These are phyloP conservation scores for Collybiopsis confluens DNA, from an alignment of 768 basidiomycete species.

Conservation along the genomic window DNA sequence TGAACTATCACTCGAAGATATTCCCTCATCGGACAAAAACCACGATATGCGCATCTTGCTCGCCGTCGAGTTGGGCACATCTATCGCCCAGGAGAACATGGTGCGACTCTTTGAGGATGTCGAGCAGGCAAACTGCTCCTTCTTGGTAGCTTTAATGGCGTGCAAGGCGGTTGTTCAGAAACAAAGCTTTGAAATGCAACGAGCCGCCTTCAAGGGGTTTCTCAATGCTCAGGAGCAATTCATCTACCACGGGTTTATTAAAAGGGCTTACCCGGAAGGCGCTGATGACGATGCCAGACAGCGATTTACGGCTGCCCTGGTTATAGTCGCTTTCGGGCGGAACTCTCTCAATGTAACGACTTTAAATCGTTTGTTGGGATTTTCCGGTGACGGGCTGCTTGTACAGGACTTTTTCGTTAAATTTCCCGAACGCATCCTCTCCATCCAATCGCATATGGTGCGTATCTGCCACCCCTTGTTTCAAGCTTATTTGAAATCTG, in stretches of 20 bases:
- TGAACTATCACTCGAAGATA: background rate
- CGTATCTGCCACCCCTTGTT: background rate
- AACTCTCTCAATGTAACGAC: background rate
- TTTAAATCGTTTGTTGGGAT: background rate
- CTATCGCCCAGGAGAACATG: background rate
- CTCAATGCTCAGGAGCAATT: background rate
- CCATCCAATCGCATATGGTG: background rate
- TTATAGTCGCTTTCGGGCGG: background rate
- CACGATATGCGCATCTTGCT: background rate
- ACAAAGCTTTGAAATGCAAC: background rate
- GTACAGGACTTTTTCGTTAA: background rate
- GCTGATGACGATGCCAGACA: background rate
- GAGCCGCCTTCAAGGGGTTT: background rate
- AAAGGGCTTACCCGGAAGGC: background rate
- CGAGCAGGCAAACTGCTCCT: background rate
- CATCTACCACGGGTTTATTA: background rate
- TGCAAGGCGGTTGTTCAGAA: background rate
- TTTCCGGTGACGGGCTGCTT: background rate
- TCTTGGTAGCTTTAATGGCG: background rate
- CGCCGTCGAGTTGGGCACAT: background rate
- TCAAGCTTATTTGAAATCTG: background rate
- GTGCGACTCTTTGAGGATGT: background rate
- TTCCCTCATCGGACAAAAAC: background rate
- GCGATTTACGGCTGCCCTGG: background rate
- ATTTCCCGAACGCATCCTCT: background rate